Conservation (phyloP, 129 eudicot species). For the Erigeron canadensis region DNA sequence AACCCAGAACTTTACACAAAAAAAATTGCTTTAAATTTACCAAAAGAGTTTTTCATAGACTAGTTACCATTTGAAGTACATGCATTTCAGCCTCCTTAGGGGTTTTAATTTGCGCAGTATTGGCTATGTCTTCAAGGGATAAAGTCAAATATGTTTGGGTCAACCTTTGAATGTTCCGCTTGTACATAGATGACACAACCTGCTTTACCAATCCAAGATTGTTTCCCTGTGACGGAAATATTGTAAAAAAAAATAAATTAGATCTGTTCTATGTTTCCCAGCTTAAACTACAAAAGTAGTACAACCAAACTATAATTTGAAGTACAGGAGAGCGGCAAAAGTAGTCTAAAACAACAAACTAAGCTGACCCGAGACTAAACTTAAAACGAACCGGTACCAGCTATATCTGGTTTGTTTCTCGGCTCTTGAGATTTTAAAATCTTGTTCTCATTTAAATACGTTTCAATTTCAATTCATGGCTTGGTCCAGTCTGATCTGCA, state of each 20-base stretch:
- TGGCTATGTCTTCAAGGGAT: slow-evolving; percentile 93
- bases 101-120: slow-evolving; percentile 67
- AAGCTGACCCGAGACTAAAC: neutral
- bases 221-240: slow-evolving; percentile 52
- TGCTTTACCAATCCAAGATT: slow-evolving; percentile 95
- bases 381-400: neutral
- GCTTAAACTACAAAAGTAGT: slow-evolving; percentile 1
- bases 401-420: neutral
- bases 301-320: neutral
- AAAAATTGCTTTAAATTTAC: neutral
- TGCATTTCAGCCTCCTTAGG: slow-evolving; percentile 97
- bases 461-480: neutral
- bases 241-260: neutral
- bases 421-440: neutral
- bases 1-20: neutral
- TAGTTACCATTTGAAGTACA: slow-evolving; percentile 91
- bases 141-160: slow-evolving; percentile 93
- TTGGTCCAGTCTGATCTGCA: too few species aligned
- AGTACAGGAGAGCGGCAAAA: neutral
- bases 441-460: neutral
- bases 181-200: slow-evolving; percentile 81
- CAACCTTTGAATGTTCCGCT: slow-evolving; percentile 90
- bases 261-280: neutral
- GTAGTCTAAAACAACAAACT: neutral
- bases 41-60: slow-evolving; percentile 1